These are phyloP conservation scores for Quercus lobata DNA, from an alignment of 331 rosid species.

Conservation along the genomic window DNA sequence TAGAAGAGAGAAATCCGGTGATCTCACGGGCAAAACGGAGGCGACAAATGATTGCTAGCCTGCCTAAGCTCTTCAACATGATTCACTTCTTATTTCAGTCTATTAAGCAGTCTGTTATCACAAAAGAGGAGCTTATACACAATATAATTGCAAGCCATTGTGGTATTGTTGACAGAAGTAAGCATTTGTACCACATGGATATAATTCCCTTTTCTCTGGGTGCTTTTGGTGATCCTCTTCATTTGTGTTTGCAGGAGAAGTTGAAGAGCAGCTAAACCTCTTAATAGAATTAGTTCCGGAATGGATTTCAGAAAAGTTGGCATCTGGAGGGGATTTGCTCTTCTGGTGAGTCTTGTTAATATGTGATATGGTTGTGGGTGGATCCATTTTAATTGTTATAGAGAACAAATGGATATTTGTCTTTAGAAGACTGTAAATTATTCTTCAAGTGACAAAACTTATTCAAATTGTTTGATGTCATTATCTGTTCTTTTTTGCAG, in stretches of 20 bases:
- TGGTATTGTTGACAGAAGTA: slow-evolving; percentile 64
- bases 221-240: too few species aligned
- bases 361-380: too few species aligned
- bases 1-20: slow-evolving; percentile 69
- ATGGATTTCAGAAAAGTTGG: too few species aligned
- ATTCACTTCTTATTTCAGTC: slow-evolving; percentile 59
- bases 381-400: too few species aligned
- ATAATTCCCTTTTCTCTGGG: background rate
- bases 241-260: too few species aligned
- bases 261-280: too few species aligned
- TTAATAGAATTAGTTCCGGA: too few species aligned
- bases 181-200: slow-evolving; percentile 3
- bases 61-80: slow-evolving; percentile 82
- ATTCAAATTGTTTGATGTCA: slow-evolving; percentile 4
- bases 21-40: slow-evolving; percentile 74
- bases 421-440: background rate
- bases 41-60: slow-evolving; percentile 46
- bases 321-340: too few species aligned
- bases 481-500: slow-evolving; percentile 31
- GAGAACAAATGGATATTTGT: background rate
- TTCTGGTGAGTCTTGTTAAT: too few species aligned
- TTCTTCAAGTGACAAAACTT: background rate
- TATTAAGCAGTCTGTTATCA: slow-evolving; percentile 43
- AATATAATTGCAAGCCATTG: slow-evolving; percentile 48
- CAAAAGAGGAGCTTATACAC: slow-evolving; percentile 68